Conservation (phyloP, 345 rosid genomes). For the Citrus maxima region DNA sequence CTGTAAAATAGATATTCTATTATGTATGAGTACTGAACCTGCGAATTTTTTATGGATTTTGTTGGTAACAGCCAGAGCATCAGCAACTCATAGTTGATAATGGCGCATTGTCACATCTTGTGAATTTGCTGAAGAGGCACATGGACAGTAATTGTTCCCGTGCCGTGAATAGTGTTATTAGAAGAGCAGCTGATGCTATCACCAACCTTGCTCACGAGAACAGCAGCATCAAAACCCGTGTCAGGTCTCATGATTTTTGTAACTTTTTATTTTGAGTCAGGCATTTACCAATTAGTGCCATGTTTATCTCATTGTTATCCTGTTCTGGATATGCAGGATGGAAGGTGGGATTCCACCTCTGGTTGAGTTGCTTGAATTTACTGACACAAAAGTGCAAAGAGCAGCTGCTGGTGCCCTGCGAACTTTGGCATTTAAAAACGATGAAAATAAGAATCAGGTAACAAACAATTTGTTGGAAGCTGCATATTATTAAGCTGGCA, state of each 20-base stretch:
- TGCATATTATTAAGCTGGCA: conserved; percentile 9
- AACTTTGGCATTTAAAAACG: conserved; percentile 94
- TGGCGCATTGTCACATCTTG: conserved; percentile 86
- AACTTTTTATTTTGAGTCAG: conserved; percentile 8
- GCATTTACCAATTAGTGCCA: background rate
- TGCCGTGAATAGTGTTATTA: conserved; percentile 80
- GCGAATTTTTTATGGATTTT: conserved; percentile 19
- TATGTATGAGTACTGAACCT: background rate
- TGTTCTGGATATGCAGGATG: conserved; percentile 47
- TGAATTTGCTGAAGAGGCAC: conserved; percentile 72
- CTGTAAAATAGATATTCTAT: background rate
- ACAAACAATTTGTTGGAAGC: conserved; percentile 13
- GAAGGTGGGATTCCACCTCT: conserved; percentile 98
- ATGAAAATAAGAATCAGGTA: conserved; percentile 93
- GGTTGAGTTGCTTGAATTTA: conserved; percentile 86
- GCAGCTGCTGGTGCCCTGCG: conserved; percentile 98
- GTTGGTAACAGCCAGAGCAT: conserved; percentile 87
- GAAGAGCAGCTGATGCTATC: conserved; percentile 98
- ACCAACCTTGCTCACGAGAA: conserved; percentile 99
- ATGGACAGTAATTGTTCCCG: conserved; percentile 61
- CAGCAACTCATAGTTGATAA: conserved; percentile 91
- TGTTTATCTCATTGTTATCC: conserved; percentile 16
- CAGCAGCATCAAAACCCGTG: conserved; percentile 91
- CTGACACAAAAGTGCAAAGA: conserved; percentile 92
- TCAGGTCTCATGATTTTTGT: conserved; percentile 61